Evolutionary conservation across 331 rosid species (phyloP), one percentile per base, ranked within the genome.

Genomic region (Prunus yedoensis): DNA sequence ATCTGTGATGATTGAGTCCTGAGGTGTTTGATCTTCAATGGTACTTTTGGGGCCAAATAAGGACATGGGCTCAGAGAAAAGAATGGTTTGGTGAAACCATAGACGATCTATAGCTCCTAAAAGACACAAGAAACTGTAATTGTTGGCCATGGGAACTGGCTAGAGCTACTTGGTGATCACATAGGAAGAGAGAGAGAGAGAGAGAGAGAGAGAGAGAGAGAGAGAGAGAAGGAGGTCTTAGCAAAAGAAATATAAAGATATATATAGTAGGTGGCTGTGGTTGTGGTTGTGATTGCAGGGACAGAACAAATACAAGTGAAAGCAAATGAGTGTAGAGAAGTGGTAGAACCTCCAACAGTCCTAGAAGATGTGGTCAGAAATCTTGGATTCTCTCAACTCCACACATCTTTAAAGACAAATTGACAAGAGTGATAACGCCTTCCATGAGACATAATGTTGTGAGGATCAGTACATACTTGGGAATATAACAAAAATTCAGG

Each of bases 1-100:
- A 60, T 83, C 81, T 10, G 87, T 50, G 62, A 59, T 46, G 51
- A 54, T 41, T 11, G 73, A 74, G 2, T 25, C 67, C 47, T 49
- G 64, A 73, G 68, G 52, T 0, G 81, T 71, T 65, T 60, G 66
- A 60, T 78, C 71, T 60, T 80, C 71, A 12, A 72, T 54, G 65
- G 43, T 60, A 28, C 54, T 54, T 43, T 68, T 69, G 49, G 68
- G 79, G 71, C 27, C 30, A 66, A 73, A 38, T 64, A 70, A 43
- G 18, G 83, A 16, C 32, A 76, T 9, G 56, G 93, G 91, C 65
- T 80, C 68, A 5, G 92, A 65, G 81, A 78, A 85, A 60, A 93
- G 89, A 86, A 91, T 77, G 53, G 84, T 68, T 69, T 90, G 91
- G 78, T 82, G 90, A 81, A 87, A 91, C 98, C 98, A 93, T 41